Evolutionary conservation across 106 monocot genomes (phyloP).

Genomic region (Xerophyta viscosa): DNA sequence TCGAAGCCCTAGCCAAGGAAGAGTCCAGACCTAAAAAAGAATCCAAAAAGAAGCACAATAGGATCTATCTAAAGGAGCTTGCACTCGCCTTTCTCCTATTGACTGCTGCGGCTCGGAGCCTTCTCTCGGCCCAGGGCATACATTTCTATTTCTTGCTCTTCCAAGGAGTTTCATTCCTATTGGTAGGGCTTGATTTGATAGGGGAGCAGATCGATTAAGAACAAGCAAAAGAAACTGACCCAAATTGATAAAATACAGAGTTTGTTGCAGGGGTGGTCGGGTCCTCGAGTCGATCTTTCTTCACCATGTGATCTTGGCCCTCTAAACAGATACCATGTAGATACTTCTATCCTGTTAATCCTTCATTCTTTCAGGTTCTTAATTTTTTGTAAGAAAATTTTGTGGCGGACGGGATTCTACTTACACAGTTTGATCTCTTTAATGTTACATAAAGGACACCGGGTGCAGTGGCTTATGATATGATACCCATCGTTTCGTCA

Average conservation of each 20-base stretch:
- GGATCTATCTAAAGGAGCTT: slow-evolving; percentile 76
- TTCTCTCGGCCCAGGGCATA: slow-evolving; percentile 74
- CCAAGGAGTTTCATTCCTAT: slow-evolving; percentile 69
- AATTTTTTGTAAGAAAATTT: slow-evolving; percentile 47
- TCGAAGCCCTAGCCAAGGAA: slow-evolving; percentile 36
- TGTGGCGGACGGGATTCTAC: slow-evolving; percentile 22
- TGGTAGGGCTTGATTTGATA: slow-evolving; percentile 72
- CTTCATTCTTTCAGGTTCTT: slow-evolving; percentile 35
- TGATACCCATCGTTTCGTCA: background rate
- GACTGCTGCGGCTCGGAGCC: slow-evolving; percentile 59
- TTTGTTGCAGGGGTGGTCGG: background rate
- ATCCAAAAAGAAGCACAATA: slow-evolving; percentile 71
- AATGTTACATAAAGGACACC: background rate
- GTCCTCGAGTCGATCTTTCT: no score
- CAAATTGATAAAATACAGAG: background rate
- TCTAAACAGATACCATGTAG: slow-evolving; percentile 10
- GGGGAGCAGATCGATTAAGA: slow-evolving; percentile 75
- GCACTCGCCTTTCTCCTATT: slow-evolving; percentile 60
- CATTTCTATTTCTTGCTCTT: slow-evolving; percentile 91
- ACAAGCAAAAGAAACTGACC: background rate
- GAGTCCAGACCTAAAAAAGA: slow-evolving; percentile 18
- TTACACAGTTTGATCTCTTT: background rate
- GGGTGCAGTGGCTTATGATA: background rate
- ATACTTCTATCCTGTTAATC: slow-evolving; percentile 30
- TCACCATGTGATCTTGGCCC: background rate